Percentiles rank a stretch among this genome's conserved stretches.
Evolutionary conservation across 441 rosid genomes (phyloP).

Genomic region (Corymbia citriodora): DNA sequence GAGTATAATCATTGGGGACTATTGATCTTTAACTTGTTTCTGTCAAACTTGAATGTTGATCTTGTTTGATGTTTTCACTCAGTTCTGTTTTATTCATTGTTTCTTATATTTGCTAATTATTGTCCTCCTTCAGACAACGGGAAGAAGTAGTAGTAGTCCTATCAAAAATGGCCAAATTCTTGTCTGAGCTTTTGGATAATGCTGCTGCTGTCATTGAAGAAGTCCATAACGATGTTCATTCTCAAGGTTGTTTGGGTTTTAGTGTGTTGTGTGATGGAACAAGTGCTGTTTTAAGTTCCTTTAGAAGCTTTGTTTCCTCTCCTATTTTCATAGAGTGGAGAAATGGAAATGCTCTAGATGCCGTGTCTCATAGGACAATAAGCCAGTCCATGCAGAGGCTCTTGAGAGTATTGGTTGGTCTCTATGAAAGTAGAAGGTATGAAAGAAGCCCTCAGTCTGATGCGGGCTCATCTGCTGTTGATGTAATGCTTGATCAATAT

Average conservation of each 20-base stretch:
- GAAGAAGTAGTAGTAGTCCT: constrained; percentile 53
- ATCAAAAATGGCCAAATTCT: constrained; percentile 44
- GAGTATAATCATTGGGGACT: background rate
- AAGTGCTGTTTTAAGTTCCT: constrained; percentile 48
- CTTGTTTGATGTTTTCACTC: background rate
- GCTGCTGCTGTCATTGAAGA: constrained; percentile 42
- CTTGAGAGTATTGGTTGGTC: constrained; percentile 49
- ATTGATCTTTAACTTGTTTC: background rate
- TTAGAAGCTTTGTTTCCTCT: constrained; percentile 56
- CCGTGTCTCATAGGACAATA: constrained; percentile 31
- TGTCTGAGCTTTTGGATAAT: constrained; percentile 57
- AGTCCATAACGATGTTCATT: constrained; percentile 35
- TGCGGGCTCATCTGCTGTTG: constrained; percentile 30
- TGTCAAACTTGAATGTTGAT: background rate
- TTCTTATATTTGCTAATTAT: background rate
- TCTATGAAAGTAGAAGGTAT: constrained; percentile 47
- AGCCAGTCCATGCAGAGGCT: constrained; percentile 59
- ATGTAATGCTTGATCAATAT: constrained; percentile 24
- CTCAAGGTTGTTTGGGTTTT: constrained; percentile 46
- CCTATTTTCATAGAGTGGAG: constrained; percentile 47
- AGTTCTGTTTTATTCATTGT: background rate
- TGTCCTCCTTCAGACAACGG: constrained; percentile 42
- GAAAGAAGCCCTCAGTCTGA: constrained; percentile 35
- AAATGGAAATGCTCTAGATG: constrained; percentile 35
- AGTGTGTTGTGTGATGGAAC: constrained; percentile 36